Conservation (phyloP, 2,329 filamentous ascomycete species). For the Coleophoma crateriformis region DNA sequence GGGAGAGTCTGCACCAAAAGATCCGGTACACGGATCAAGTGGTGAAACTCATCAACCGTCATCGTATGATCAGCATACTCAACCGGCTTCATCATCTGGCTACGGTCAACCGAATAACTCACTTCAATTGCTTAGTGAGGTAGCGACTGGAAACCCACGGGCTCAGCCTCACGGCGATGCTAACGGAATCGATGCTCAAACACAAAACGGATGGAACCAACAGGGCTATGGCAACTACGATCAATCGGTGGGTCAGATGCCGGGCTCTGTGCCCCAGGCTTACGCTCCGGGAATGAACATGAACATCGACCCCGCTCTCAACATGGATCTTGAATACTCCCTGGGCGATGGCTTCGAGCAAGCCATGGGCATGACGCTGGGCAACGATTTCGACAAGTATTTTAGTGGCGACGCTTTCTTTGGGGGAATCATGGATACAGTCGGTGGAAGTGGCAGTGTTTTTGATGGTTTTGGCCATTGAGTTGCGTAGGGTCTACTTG, state of each 20-base stretch:
- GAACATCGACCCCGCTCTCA: slow-evolving; percentile 23
- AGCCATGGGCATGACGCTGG: slow-evolving; percentile 25
- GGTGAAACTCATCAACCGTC: slow-evolving; percentile 5
- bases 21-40: not conserved
- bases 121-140: slow-evolving; percentile 34
- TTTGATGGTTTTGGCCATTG: slow-evolving; percentile 7
- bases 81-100: slow-evolving; percentile 11
- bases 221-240: slow-evolving; percentile 14
- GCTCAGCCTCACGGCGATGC: slow-evolving; percentile 16
- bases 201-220: slow-evolving; percentile 15
- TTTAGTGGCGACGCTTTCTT: slow-evolving; percentile 25
- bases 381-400: slow-evolving; percentile 23
- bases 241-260: slow-evolving; percentile 10
- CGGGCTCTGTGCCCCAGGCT: slow-evolving; percentile 3
- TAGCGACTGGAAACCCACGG: slow-evolving; percentile 29
- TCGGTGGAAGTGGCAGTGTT: slow-evolving; percentile 11
- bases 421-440: slow-evolving; percentile 18
- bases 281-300: slow-evolving; percentile 9
- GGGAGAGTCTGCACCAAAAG: not conserved
- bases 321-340: slow-evolving; percentile 19
- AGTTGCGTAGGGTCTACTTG: too few species aligned
- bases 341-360: slow-evolving; percentile 28
- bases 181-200: slow-evolving; percentile 12
- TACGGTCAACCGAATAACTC: slow-evolving; percentile 27
- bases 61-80: slow-evolving; percentile 11